These are phyloP conservation scores for Ogataea degrootiae DNA, from an alignment of 805 yeast species.

Conservation along the genomic window DNA sequence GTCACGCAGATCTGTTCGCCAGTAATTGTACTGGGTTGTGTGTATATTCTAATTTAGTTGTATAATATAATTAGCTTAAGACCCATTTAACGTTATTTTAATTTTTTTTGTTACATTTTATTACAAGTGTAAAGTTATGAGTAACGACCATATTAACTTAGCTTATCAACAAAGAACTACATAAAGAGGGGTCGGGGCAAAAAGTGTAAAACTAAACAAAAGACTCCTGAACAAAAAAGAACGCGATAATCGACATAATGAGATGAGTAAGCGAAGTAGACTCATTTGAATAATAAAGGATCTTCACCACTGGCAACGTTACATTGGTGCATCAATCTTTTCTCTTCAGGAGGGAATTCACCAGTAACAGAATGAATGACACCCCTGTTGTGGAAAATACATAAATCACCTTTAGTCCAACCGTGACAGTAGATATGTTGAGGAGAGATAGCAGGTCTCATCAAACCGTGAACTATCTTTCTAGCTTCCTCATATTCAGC, in stretches of 20 bases:
- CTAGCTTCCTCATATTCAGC: slow-evolving; percentile 72
- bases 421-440: slow-evolving; percentile 70
- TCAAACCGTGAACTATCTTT: slow-evolving; percentile 60
- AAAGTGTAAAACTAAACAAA: neutral
- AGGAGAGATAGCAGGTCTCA: slow-evolving; percentile 85
- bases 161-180: too few relatives aligned
- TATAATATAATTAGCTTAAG: too few relatives aligned
- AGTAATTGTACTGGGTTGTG: too few relatives aligned
- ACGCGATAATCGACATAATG: neutral
- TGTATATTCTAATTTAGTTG: neutral
- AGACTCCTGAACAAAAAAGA: slow-evolving; percentile 1
- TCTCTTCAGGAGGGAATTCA: slow-evolving; percentile 72
- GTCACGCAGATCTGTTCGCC: neutral
- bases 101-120: too few relatives aligned
- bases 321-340: slow-evolving; percentile 89
- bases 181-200: too few relatives aligned
- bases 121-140: too few relatives aligned
- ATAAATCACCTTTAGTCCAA: slow-evolving; percentile 82
- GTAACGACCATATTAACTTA: too few relatives aligned
- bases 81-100: too few relatives aligned
- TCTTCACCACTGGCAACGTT: slow-evolving; percentile 80
- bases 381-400: slow-evolving; percentile 82
- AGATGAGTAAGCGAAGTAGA: too few relatives aligned
- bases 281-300: slow-evolving; percentile 36
- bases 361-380: slow-evolving; percentile 93